Evolutionary conservation across 2,329 filamentous ascomycete genomes (phyloP).

Genomic region (Byssothecium circinans): DNA sequence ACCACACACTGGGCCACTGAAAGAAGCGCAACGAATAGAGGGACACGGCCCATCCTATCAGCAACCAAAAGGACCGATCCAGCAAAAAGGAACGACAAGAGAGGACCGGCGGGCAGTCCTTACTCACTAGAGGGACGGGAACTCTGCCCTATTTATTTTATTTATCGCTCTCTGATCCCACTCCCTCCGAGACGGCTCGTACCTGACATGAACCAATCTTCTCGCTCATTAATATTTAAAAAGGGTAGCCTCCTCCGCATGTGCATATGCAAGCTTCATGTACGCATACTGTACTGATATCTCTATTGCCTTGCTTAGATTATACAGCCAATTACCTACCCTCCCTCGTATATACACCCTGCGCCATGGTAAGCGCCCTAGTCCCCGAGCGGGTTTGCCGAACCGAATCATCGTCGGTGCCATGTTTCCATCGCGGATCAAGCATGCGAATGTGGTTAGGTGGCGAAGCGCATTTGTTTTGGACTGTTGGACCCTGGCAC

Average conservation of each 20-base stretch:
- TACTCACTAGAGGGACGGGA: neutral
- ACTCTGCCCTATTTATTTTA: constrained; percentile 5
- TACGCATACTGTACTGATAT: too few species aligned
- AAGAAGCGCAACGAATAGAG: constrained; percentile 23
- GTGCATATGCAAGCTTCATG: neutral
- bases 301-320: neutral
- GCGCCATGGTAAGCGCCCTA: neutral
- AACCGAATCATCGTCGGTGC: neutral
- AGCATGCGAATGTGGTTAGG: neutral
- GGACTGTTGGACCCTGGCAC: too few species aligned
- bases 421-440: neutral
- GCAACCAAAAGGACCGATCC: neutral
- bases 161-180: neutral
- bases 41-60: constrained; percentile 27
- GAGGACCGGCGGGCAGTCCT: neutral
- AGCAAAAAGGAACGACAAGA: neutral
- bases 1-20: constrained; percentile 19
- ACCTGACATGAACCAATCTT: constrained; percentile 1
- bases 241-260: neutral
- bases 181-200: neutral
- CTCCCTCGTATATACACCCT: neutral
- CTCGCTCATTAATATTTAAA: neutral
- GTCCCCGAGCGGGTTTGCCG: too few species aligned
- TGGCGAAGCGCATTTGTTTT: neutral
- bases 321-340: neutral